Conservation (phyloP, 1,284 basidiomycete species). For the Caloboletus firmus region DNA sequence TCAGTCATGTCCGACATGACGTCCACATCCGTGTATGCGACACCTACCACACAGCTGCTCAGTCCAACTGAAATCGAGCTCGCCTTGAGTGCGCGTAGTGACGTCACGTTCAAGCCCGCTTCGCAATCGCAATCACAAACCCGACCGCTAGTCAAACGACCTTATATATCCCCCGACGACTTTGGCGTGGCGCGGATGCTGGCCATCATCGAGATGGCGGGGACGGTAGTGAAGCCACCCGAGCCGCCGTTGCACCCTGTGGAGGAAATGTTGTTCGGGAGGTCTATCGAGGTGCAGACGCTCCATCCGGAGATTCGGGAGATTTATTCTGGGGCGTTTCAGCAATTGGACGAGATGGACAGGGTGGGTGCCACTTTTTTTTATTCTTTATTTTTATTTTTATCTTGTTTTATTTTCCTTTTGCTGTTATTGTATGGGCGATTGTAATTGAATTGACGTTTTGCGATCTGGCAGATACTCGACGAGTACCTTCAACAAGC, state of each 20-base stretch:
- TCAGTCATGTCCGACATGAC: conserved; percentile 62
- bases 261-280: conserved; percentile 73
- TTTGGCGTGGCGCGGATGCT: conserved; percentile 84
- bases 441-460: background rate
- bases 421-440: background rate
- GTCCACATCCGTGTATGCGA: conserved; percentile 46
- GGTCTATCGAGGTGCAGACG: conserved; percentile 55
- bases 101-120: conserved; percentile 26
- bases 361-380: conserved; percentile 46
- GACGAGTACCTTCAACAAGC: conserved; percentile 38
- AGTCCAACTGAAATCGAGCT: conserved; percentile 33
- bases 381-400: too few species aligned
- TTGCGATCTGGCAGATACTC: conserved; percentile 24
- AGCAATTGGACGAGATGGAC: conserved; percentile 78
- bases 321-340: conserved; percentile 69
- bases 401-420: too few species aligned
- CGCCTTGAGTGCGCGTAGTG: conserved; percentile 23
- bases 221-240: conserved; percentile 27
- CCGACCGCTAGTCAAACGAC: conserved; percentile 34
- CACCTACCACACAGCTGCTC: conserved; percentile 41
- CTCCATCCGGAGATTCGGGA: conserved; percentile 74
- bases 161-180: conserved; percentile 70
- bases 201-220: conserved; percentile 74
- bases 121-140: background rate
- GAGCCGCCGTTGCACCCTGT: conserved; percentile 53